Conservation (phyloP, 768 basidiomycete species). For the Lepiota subincarnata region DNA sequence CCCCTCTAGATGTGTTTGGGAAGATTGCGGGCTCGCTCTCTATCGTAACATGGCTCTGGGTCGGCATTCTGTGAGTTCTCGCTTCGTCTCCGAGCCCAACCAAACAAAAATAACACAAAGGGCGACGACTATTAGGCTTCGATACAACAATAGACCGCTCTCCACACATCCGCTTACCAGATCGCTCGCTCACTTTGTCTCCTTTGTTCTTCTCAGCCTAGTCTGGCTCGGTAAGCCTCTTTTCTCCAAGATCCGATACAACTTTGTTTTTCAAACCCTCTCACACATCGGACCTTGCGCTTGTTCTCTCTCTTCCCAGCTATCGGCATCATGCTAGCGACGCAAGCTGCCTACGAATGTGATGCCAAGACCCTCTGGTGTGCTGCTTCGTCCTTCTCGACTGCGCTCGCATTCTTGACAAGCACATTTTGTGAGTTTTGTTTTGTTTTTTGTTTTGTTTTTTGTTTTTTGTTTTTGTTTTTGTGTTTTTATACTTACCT, state of each 20-base stretch:
- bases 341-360: slow-evolving; percentile 30
- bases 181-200: slow-evolving; percentile 28
- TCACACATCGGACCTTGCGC: not conserved
- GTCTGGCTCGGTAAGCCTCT: slow-evolving; percentile 31
- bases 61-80: slow-evolving; percentile 26
- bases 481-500: not conserved
- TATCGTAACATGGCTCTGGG: slow-evolving; percentile 31
- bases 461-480: no score
- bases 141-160: slow-evolving; percentile 25
- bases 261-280: no score
- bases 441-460: not conserved
- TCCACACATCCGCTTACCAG: slow-evolving; percentile 28
- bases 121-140: slow-evolving; percentile 18
- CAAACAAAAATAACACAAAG: not conserved
- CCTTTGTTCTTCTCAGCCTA: slow-evolving; percentile 24
- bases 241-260: not conserved
- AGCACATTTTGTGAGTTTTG: slow-evolving; percentile 24
- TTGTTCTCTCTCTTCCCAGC: slow-evolving; percentile 14
- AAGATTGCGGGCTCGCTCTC: slow-evolving; percentile 27
- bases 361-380: slow-evolving; percentile 28
- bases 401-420: slow-evolving; percentile 29
- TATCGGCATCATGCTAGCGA: slow-evolving; percentile 30
- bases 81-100: not conserved
- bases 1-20: slow-evolving; percentile 26
- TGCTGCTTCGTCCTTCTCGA: slow-evolving; percentile 28